Base-by-base conservation (phyloP, 2,329 filamentous ascomycete genomes). In the Colletotrichum cordylinicola region DNA sequence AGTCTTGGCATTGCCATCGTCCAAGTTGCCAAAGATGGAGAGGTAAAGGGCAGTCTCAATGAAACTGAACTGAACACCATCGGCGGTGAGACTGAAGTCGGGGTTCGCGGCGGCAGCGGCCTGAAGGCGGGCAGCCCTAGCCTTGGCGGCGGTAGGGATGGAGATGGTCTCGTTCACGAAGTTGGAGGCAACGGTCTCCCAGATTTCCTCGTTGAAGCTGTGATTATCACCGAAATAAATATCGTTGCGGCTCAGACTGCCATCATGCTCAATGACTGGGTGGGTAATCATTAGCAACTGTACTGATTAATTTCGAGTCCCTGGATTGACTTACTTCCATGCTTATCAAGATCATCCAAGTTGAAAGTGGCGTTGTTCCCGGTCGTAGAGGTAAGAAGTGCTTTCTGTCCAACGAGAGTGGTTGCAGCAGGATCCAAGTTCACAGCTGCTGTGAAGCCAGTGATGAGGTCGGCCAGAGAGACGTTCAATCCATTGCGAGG, bases 181-280 rank as follows among this genome's bases (percentile, higher is more conserved):
- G 21, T 78, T 73, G 29, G 76, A 71, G 1, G 77, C 72, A 7
- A 81, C 78, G 1, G 78, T 77, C 15, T 70, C 78, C 79, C 79
- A 84, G 27, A 82, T 79, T 12, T 78, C 77, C 7, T 76, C 58
- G 60, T 81, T 71, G 70, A 84, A 84, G 37, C 79, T 79, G 67
- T 81, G 78, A 76, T 82, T 82, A 71, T 84, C 79, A 37, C 82
- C 82, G 24, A 80, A 80, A 70, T 77, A 76, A 48, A 79, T 31
- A 70, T 84, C 82, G 61, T 79, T 78, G 52, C 83, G 79, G 74
- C 78, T 81, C 2, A 84, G 76, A 43, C 80, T 82, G 52, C 82
- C 82, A 69, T 84, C 83, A 72, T 83, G 82, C 66, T 84, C 83
- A 69, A 84, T 82, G n/a, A 83, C 81, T 83, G 37, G 6, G 12